These are phyloP conservation scores for Aspergillus aculeatus DNA, from an alignment of 2,329 filamentous ascomycete genomes.

Conservation along the genomic window DNA sequence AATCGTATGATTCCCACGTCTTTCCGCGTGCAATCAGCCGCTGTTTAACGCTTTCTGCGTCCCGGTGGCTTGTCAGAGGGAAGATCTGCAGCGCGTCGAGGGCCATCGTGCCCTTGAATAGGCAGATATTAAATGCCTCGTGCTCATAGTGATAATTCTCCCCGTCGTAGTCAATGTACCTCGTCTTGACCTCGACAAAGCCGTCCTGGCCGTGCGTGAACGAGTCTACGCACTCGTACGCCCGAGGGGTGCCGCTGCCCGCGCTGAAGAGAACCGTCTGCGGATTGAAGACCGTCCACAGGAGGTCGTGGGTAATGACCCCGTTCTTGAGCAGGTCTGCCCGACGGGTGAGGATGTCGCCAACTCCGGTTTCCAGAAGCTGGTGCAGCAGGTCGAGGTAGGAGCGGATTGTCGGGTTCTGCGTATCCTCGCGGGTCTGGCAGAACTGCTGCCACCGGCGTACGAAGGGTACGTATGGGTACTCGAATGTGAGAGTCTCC, in stretches of 20 bases:
- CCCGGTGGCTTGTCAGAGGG: slow-evolving; percentile 28
- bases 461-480: slow-evolving; percentile 63
- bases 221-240: slow-evolving; percentile 9
- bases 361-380: slow-evolving; percentile 53
- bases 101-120: neutral
- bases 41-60: slow-evolving; percentile 38
- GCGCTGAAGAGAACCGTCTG: slow-evolving; percentile 19
- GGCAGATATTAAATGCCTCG: slow-evolving; percentile 31
- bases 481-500: slow-evolving; percentile 58
- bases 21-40: slow-evolving; percentile 48
- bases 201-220: neutral
- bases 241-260: slow-evolving; percentile 7
- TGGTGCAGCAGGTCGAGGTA: slow-evolving; percentile 51
- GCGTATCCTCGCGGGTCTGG: slow-evolving; percentile 42
- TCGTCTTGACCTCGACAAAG: slow-evolving; percentile 6
- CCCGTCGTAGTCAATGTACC: slow-evolving; percentile 23
- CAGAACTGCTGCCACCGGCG: slow-evolving; percentile 60
- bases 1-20: slow-evolving; percentile 48
- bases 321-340: slow-evolving; percentile 54
- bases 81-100: neutral
- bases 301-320: slow-evolving; percentile 32
- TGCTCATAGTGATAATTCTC: slow-evolving; percentile 29
- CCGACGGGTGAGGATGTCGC: slow-evolving; percentile 50
- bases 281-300: slow-evolving; percentile 41
- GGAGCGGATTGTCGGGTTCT: slow-evolving; percentile 46